phyloP scores from a whole-genome alignment of 352 stramenopile species.

The Globisporangium camurandrum region DNA sequence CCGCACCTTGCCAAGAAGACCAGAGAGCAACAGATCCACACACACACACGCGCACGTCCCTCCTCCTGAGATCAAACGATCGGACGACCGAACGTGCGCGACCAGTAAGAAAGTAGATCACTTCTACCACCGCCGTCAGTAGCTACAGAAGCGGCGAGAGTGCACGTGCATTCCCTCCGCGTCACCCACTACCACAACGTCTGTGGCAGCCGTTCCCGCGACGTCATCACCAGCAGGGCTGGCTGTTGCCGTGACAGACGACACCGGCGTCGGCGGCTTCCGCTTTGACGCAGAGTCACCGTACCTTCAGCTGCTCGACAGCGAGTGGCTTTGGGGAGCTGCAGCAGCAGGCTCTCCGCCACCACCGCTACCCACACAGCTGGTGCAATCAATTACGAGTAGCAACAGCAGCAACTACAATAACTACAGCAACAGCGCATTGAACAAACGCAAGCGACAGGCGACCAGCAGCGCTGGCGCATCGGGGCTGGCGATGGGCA shows the following conservation, averaged over 20 bases:
- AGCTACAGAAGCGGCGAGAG: background rate
- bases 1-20: too few species aligned
- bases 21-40: background rate
- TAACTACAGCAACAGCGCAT: constrained; percentile 7
- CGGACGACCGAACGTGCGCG: constrained; percentile 2
- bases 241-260: constrained; percentile 8
- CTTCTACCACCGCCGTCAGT: background rate
- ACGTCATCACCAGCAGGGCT: constrained; percentile 13
- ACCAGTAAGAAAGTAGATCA: background rate
- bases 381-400: background rate
- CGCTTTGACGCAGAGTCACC: constrained; percentile 12
- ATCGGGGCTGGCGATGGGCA: constrained; percentile 29
- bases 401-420: constrained; percentile 1
- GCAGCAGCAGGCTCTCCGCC: background rate
- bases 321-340: constrained; percentile 23
- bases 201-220: constrained; percentile 19
- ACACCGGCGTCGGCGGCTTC: constrained; percentile 8
- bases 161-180: background rate
- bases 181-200: constrained; percentile 23
- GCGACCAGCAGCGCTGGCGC: background rate
- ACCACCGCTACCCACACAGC: constrained; percentile 5
- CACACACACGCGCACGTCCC: too few species aligned
- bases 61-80: background rate
- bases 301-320: constrained; percentile 12
- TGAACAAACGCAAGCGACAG: background rate